Conservation (phyloP, 208 protist species). For the Naegleria fowleri region DNA sequence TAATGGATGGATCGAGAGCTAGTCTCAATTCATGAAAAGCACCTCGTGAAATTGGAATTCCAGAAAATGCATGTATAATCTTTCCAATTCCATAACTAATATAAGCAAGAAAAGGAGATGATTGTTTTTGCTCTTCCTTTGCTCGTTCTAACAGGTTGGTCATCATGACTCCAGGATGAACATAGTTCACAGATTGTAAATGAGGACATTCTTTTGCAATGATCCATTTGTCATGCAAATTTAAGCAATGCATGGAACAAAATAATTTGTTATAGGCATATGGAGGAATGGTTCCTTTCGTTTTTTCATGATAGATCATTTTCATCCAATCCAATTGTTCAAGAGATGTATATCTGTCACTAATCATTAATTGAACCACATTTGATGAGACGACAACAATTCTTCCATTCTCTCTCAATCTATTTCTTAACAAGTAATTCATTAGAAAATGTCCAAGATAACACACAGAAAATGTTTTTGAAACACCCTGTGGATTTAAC, state of each 20-base stretch:
- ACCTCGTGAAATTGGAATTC: background rate
- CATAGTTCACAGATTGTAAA: background rate
- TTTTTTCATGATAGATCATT: background rate
- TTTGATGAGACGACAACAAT: background rate
- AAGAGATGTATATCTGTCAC: background rate
- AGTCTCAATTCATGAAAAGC: background rate
- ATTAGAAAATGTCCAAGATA: background rate
- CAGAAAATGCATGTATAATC: background rate
- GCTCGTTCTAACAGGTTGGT: background rate
- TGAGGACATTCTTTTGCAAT: background rate
- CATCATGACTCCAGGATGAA: background rate
- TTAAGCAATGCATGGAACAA: background rate
- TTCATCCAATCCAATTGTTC: background rate
- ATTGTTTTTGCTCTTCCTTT: background rate
- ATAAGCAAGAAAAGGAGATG: background rate
- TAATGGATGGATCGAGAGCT: background rate
- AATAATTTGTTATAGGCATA: background rate
- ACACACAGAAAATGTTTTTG: background rate
- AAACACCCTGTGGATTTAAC: background rate
- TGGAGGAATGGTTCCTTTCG: background rate
- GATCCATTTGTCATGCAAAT: background rate
- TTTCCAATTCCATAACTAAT: background rate
- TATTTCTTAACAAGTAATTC: background rate
- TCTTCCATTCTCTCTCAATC: background rate
- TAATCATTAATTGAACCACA: background rate